Evolutionary conservation across 768 basidiomycete genomes (phyloP), one percentile per base, ranked within the genome.

Genomic region (Boletus sensibilis): DNA sequence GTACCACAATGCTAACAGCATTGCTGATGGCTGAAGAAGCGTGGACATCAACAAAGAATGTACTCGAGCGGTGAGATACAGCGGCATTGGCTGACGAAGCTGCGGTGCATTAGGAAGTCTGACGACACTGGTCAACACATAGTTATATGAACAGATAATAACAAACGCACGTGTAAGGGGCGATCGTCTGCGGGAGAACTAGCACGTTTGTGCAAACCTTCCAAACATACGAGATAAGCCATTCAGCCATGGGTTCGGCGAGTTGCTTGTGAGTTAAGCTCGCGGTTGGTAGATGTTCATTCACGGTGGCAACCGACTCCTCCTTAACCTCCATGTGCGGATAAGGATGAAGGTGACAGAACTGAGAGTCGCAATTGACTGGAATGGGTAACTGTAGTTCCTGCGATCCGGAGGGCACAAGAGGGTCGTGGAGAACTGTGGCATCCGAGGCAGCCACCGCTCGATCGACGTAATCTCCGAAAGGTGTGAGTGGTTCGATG

Each of bases 141-240:
- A 11, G 9, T 33, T 20, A 57, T 18, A 53, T 41, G 37, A 23
- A 48, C 16, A 43, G 10, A 43, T 33, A 35, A 33, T 23, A 49
- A 49, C 33, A 9, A 44, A 78, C 86, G 64, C 75, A 91, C 90
- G 70, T 74, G 44, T 82, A 74, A 57, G 75, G 77, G 6, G 79
- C 76, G 62, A 86, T 84, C 34, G 70, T 65, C 10, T 78, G 63
- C 4, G 86, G 82, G 50, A 90, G 73, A 61, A 80, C 79, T 54
- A 85, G 76, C 43, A 82, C 85, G n/a, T 85, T 87, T 16, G 86
- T 87, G 68, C 90, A 90, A 43, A 84, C 83, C 68, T 88, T 90
- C 90, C 90, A 92, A 16, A 90, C 83, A 66, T 87, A 92, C 50
- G 78, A 79, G 41, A 87, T 86, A 23, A 91, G 74, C 90, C 90